Percentiles rank a stretch among this genome's conserved stretches.
These are phyloP conservation scores for Aspergillus fructus DNA, from an alignment of 2,329 filamentous ascomycete genomes.

Conservation along the genomic window DNA sequence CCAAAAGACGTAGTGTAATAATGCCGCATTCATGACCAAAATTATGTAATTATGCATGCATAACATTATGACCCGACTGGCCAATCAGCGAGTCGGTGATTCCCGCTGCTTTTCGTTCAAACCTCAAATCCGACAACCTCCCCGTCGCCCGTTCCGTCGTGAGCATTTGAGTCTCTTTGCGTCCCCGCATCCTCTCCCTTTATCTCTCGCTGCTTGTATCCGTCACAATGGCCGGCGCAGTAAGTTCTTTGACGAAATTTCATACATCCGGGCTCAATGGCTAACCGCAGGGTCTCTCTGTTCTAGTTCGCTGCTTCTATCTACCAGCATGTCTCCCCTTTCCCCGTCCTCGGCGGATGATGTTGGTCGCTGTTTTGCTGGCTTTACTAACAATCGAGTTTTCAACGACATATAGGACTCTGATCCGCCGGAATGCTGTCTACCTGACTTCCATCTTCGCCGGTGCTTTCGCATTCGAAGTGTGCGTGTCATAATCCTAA, in stretches of 20 bases:
- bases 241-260: constrained; percentile 40
- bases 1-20: background rate
- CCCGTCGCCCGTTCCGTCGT: constrained; percentile 17
- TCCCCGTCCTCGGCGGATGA: constrained; percentile 11
- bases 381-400: constrained; percentile 18
- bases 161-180: constrained; percentile 20
- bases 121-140: constrained; percentile 27
- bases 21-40: constrained; percentile 9
- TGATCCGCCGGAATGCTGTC: constrained; percentile 83
- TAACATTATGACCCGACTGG: constrained; percentile 14
- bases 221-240: constrained; percentile 57
- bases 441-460: constrained; percentile 87
- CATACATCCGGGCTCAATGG: constrained; percentile 35
- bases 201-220: constrained; percentile 18
- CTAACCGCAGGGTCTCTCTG: constrained; percentile 29
- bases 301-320: constrained; percentile 53
- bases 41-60: constrained; percentile 26
- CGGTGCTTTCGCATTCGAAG: constrained; percentile 85
- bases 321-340: constrained; percentile 57
- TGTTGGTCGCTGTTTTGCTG: constrained; percentile 1
- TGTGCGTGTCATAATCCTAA: constrained; percentile 61
- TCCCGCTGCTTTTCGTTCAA: constrained; percentile 35
- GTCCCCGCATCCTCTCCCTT: constrained; percentile 22
- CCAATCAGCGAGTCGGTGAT: constrained; percentile 42
- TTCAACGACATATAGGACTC: constrained; percentile 54